Evolutionary conservation across 352 stramenopile species (phyloP).

Genomic region (Plasmopara muralis): DNA sequence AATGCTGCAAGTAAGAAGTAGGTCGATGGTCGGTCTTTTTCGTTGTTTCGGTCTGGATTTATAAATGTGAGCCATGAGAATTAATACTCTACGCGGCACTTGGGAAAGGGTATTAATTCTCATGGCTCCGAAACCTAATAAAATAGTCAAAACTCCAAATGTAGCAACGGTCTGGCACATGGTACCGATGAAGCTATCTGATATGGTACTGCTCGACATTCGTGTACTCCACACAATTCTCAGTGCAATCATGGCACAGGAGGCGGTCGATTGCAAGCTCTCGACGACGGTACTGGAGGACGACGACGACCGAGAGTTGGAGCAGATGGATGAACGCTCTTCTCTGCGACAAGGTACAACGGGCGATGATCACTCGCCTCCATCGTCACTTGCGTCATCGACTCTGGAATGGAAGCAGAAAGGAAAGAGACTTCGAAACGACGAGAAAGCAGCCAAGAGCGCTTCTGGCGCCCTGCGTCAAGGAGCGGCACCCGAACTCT

Average conservation of each 20-base stretch:
- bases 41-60: neutral
- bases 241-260: too few species aligned
- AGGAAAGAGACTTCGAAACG: slow-evolving; percentile 1
- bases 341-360: slow-evolving; percentile 18
- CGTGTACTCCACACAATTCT: too few species aligned
- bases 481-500: slow-evolving; percentile 22
- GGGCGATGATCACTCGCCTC: slow-evolving; percentile 19
- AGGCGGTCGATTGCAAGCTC: slow-evolving; percentile 7
- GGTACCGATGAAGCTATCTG: too few species aligned
- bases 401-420: slow-evolving; percentile 8
- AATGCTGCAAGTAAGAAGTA: slow-evolving; percentile 62
- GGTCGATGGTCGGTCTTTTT: too few species aligned
- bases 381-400: slow-evolving; percentile 9
- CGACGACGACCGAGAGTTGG: slow-evolving; percentile 25
- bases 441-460: neutral
- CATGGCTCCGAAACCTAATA: too few species aligned
- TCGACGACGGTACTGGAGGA: slow-evolving; percentile 15
- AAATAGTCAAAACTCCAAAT: too few species aligned
- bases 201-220: too few species aligned
- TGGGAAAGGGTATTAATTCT: too few species aligned
- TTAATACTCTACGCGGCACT: too few species aligned
- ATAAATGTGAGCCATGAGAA: too few species aligned
- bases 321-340: slow-evolving; percentile 25
- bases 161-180: too few species aligned
- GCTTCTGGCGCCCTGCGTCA: slow-evolving; percentile 27